A percentile compares a stretch with the other conserved stretches of the same genome.
Evolutionary conservation across 768 basidiomycete species (phyloP).

Genomic region (Kwoniella sp.): DNA sequence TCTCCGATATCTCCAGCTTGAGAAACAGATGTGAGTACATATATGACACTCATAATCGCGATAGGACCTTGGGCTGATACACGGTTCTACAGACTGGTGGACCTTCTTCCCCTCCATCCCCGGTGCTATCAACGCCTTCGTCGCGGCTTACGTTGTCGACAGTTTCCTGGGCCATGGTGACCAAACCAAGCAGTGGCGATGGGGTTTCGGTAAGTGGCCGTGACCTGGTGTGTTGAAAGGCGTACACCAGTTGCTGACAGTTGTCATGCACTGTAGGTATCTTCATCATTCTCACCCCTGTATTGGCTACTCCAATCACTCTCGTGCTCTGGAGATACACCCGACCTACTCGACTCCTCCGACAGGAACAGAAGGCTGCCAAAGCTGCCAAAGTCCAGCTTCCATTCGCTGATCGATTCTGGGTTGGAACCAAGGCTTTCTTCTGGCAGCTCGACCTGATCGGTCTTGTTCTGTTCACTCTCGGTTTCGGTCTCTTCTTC

Average conservation of each 20-base stretch:
- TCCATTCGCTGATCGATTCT: conserved; percentile 3
- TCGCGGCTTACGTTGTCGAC: conserved; percentile 41
- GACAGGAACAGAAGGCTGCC: conserved; percentile 25
- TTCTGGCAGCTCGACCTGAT: conserved; percentile 55
- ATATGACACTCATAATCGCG: too few relatives aligned
- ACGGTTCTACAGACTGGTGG: conserved; percentile 41
- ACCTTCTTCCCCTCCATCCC: conserved; percentile 51
- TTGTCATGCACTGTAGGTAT: conserved; percentile 32
- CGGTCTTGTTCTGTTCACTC: conserved; percentile 51
- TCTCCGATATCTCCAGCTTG: conserved; percentile 38
- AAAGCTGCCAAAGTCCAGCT: conserved; percentile 5
- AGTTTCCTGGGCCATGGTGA: conserved; percentile 29
- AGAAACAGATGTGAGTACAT: conserved; percentile 32
- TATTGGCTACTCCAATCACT: conserved; percentile 50
- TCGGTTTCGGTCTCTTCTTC: conserved; percentile 50
- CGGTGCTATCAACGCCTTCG: conserved; percentile 52
- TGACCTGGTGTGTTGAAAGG: too few relatives aligned
- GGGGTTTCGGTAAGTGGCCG: conserved; percentile 41
- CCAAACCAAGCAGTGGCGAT: conserved; percentile 32
- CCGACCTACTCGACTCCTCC: conserved; percentile 8
- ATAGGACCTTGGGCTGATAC: not conserved
- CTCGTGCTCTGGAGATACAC: conserved; percentile 38
- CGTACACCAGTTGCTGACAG: too few relatives aligned
- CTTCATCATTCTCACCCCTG: conserved; percentile 49
- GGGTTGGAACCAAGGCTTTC: conserved; percentile 18